Base-by-base conservation (phyloP, 495 filamentous ascomycete species). In the Tuber aestivum region DNA sequence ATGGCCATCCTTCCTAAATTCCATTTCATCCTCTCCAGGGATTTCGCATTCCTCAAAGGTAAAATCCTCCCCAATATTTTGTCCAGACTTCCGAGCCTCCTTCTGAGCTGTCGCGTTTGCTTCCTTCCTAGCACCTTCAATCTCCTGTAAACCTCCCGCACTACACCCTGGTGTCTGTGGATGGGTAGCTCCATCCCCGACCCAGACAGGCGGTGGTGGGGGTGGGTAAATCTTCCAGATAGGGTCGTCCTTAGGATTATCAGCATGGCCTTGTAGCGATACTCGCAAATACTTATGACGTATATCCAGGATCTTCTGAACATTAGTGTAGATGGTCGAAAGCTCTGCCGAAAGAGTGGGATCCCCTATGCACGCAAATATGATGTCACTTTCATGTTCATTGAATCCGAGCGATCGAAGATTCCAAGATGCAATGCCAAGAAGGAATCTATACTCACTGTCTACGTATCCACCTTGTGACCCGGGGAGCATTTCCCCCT, bases 41-140 rank as follows among this genome's bases (percentile, higher is more conserved):
- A 97, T 83, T 16, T 94, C 94, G 41, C 89, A 76, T 75, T 97
- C 92, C 2, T 89, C 87, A 82, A 98, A 87, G 79, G 93, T 87
- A 79, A 99, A 99, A 83, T 96, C 94, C 83, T 92, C 92, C 12
- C 95, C 95, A 79, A 97, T 93, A 77, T 97, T 89, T 77, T 95
- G 88, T 8, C 96, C 96, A 76, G 92, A 91, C 82, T 99, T 99
- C 74, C 95, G 89, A 78, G 85, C 91, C 83, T 86, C 74, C 45
- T 80, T 77, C 70, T 74, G 73, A 20, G 69, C 76, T 50, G 70
- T 75, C 7, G 76, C 72, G 70, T 71, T 79, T 50, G 72, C 75
- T 37, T 70, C 72, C 4, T 37, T 70, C 23, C 69, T 71, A 20
- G 78, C 61, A 10, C 70, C 50, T 68, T 72, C 78, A 42, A 70